phyloP scores from a whole-genome alignment of 1,284 basidiomycete genomes.

The Pseudozyma thailandica region DNA sequence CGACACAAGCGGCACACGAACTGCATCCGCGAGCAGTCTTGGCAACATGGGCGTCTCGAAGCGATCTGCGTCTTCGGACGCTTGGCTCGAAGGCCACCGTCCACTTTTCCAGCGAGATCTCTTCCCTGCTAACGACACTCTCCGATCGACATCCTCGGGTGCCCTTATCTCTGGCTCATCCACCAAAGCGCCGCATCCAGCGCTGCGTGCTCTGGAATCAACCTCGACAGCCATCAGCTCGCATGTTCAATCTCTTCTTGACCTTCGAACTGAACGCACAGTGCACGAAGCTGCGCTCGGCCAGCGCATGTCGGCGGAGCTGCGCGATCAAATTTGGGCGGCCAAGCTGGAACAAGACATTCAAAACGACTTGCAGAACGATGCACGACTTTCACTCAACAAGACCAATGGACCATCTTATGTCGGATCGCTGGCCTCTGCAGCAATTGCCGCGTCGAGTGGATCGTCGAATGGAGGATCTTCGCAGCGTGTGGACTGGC shows the following conservation, averaged over 20 bases:
- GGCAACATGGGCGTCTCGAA: conserved; percentile 4
- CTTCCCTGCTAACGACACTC: conserved; percentile 42
- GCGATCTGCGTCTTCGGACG: conserved; percentile 12
- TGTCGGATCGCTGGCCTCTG: conserved; percentile 25
- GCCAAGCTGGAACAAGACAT: conserved; percentile 30
- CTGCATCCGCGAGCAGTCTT: conserved; percentile 19
- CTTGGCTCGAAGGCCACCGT: conserved; percentile 39
- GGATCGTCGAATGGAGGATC: conserved; percentile 11
- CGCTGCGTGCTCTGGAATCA: conserved; percentile 35
- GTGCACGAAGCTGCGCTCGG: conserved; percentile 15
- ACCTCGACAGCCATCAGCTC: conserved; percentile 26
- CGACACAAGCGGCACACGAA: conserved; percentile 19
- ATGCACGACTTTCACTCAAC: conserved; percentile 42
- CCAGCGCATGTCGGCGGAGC: conserved; percentile 17
- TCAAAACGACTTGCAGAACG: conserved; percentile 26
- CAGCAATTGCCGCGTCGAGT: conserved; percentile 20
- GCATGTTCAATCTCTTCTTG: conserved; percentile 38
- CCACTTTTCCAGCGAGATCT: conserved; percentile 50
- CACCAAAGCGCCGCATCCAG: conserved; percentile 27
- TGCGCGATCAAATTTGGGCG: conserved; percentile 25
- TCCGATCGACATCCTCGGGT: conserved; percentile 28
- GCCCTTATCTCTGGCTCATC: conserved; percentile 23
- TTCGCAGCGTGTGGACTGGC: conserved; percentile 36
- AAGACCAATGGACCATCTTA: conserved; percentile 33
- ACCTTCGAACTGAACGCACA: conserved; percentile 34